Evolutionary conservation across 805 yeast genomes (phyloP).

Genomic region (Ogataea trehalophila): DNA sequence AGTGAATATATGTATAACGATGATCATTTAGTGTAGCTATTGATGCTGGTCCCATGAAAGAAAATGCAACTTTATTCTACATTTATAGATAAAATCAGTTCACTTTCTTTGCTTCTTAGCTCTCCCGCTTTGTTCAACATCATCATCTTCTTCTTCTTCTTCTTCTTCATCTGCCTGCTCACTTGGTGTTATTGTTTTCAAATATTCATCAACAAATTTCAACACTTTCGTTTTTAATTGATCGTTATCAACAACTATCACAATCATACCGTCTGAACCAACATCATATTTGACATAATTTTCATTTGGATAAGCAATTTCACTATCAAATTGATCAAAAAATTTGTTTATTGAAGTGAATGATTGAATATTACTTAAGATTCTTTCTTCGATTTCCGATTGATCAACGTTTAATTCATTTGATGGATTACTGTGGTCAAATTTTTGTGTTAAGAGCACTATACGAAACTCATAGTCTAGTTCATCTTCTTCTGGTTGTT

Average conservation of each 20-base stretch:
- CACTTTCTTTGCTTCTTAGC: conserved; percentile 10
- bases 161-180: conserved; percentile 5
- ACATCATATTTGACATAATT: conserved; percentile 53
- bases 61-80: neutral
- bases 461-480: conserved; percentile 45
- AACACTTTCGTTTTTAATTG: conserved; percentile 36
- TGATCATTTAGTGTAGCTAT: no score
- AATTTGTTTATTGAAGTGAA: conserved; percentile 45
- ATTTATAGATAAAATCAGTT: neutral
- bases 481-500: conserved; percentile 27
- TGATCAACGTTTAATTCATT: conserved; percentile 17
- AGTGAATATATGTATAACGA: no score
- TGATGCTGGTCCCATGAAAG: neutral
- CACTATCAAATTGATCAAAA: conserved; percentile 48
- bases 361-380: conserved; percentile 40
- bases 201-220: conserved; percentile 36
- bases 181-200: conserved; percentile 1
- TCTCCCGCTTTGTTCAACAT: neutral
- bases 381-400: conserved; percentile 43
- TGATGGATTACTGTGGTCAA: conserved; percentile 28
- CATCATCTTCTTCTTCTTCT: conserved; percentile 9
- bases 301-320: conserved; percentile 50
- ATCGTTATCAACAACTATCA: conserved; percentile 43
- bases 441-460: conserved; percentile 37
- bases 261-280: conserved; percentile 56